Percentiles rank a stretch among this genome's conserved stretches.
Evolutionary conservation across 2,329 filamentous ascomycete genomes (phyloP).

Genomic region (Arthrobotrys musiformis): DNA sequence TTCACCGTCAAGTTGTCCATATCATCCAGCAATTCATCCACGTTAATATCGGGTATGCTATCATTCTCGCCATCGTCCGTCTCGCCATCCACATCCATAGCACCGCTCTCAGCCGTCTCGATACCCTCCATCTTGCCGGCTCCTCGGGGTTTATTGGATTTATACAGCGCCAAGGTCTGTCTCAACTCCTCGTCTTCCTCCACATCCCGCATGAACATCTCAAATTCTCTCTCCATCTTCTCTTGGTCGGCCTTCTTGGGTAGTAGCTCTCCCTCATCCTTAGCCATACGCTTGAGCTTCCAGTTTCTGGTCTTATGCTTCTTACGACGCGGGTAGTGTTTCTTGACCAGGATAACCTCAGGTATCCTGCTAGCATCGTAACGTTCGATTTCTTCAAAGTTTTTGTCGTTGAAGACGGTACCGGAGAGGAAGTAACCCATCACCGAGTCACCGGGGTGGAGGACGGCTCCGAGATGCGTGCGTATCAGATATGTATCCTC

Average conservation of each 20-base stretch:
- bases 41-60: conserved; percentile 75
- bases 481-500: conserved; percentile 88
- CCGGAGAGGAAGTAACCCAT: conserved; percentile 93
- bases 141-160: conserved; percentile 67
- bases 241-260: conserved; percentile 89
- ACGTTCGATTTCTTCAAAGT: conserved; percentile 80
- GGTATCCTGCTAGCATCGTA: conserved; percentile 80
- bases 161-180: conserved; percentile 86
- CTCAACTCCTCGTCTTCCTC: conserved; percentile 93
- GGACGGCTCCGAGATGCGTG: conserved; percentile 85
- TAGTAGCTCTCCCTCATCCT: conserved; percentile 86
- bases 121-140: conserved; percentile 65
- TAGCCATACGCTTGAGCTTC: conserved; percentile 92
- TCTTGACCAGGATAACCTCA: conserved; percentile 96
- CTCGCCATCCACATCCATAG: conserved; percentile 66
- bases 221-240: conserved; percentile 90
- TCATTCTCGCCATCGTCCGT: conserved; percentile 69
- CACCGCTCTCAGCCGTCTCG: conserved; percentile 67
- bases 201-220: conserved; percentile 95
- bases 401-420: conserved; percentile 89
- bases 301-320: conserved; percentile 87
- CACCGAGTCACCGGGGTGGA: conserved; percentile 89
- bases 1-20: conserved; percentile 58
- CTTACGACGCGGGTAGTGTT: conserved; percentile 87
- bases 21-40: conserved; percentile 67